Evolutionary conservation across 2,329 filamentous ascomycete species (phyloP).

Genomic region (Dendrostoma leiphaemia): DNA sequence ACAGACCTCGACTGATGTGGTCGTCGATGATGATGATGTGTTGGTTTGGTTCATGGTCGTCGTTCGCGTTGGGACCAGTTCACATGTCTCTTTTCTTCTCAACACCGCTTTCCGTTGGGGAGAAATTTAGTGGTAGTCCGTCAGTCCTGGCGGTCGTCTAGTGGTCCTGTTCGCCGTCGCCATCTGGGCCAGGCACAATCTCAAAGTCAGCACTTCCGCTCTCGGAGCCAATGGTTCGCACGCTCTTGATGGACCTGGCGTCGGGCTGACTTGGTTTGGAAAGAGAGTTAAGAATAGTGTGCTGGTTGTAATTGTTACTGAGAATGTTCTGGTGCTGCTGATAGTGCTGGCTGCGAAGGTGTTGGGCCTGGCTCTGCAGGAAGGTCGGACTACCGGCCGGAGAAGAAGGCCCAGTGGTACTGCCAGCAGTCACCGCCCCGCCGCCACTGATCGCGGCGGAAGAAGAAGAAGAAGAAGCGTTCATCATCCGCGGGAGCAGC

Average conservation of each 20-base stretch:
- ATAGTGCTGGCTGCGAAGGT: slow-evolving; percentile 19
- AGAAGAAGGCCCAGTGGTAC: background rate
- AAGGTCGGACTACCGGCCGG: background rate
- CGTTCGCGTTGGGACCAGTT: background rate
- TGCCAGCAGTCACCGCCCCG: background rate
- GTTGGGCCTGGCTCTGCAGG: slow-evolving; percentile 11
- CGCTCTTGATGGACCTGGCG: slow-evolving; percentile 19
- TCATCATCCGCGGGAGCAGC: slow-evolving; percentile 18
- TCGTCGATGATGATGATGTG: background rate
- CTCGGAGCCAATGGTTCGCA: slow-evolving; percentile 27
- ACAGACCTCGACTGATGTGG: too few species aligned
- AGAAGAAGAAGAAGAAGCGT: slow-evolving; percentile 7
- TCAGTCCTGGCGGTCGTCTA: slow-evolving; percentile 20
- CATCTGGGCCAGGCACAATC: slow-evolving; percentile 39
- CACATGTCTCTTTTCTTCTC: background rate
- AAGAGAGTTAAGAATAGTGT: slow-evolving; percentile 20
- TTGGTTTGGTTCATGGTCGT: background rate
- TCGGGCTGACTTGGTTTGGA: slow-evolving; percentile 13
- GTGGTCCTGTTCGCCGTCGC: slow-evolving; percentile 37
- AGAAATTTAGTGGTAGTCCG: background rate
- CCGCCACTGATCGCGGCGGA: background rate
- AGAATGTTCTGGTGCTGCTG: slow-evolving; percentile 10
- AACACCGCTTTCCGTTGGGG: background rate
- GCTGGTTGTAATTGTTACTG: slow-evolving; percentile 25
- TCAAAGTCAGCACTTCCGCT: slow-evolving; percentile 41